Base-by-base conservation (phyloP, 1,284 basidiomycete genomes). In the Irpex sp. region DNA sequence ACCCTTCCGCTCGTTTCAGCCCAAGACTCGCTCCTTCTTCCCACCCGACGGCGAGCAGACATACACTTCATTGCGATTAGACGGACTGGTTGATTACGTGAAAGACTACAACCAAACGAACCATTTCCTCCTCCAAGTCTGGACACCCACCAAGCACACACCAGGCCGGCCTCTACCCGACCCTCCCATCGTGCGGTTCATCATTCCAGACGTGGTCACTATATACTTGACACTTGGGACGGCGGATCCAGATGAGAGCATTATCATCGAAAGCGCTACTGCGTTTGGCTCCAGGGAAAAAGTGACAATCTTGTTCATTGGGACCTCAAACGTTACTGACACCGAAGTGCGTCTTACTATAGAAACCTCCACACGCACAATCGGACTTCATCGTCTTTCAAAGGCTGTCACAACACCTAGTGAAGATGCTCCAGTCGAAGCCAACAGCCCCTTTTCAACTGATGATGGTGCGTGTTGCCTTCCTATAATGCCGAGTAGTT, bases 251-350 rank as follows among this genome's bases (percentile, higher is more conserved):
- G 75, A 77, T 26, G 67, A 71, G 9, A 65, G 68, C 2, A 74
- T 89, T 26, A 64, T 82, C 15, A 79, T 86, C 39, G 87, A 89
- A 70, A 87, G 80, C 63, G 79, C 87, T 43, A 79, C 84, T 21
- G 82, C 80, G 9, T 88, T 90, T 70, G 88, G 86, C 3, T 84
- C 89, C 17, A 77, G 89, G 68, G 89, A 92, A 76, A 81, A 78
- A 76, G 89, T 87, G 67, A 26, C 3, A 3, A 26, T 37, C 5
- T 21, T 21, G 13, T 5, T 39, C 21, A 43, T 43, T 15, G 15
- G 11, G 15, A 43, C 2, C 0, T 5, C 5, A 43, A 8, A 9
- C 0, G 39, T 43, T 43, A 8, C 39, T 43, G 5, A 43, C 26
- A 4, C 39, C 17, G 17, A n/a, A 43, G 53, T n/a, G 19, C 47